phyloP scores from a whole-genome alignment of 306 rosid species.

The Vigna angularis region DNA sequence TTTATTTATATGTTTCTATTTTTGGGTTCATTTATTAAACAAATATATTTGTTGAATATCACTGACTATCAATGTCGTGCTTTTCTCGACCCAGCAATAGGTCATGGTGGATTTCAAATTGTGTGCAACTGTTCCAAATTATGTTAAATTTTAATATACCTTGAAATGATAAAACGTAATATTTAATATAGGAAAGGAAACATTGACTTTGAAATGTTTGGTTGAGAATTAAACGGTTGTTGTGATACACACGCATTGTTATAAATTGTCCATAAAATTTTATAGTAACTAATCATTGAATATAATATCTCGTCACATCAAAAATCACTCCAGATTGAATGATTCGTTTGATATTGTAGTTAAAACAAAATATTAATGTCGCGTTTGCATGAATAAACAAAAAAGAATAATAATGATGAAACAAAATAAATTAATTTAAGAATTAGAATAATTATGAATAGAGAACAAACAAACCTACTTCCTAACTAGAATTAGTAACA shows the following conservation, averaged over 20 bases:
- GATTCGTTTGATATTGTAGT: not conserved
- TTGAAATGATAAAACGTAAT: not conserved
- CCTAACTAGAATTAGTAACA: constrained; percentile 18
- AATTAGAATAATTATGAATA: not conserved
- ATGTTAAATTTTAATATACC: not conserved
- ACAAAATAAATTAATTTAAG: not conserved
- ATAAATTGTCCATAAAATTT: not conserved
- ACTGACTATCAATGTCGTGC: not conserved
- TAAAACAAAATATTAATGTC: not conserved
- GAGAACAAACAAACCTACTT: constrained; percentile 20
- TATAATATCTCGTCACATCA: not conserved
- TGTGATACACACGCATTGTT: not conserved
- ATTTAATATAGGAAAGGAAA: not conserved
- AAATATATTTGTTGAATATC: not conserved
- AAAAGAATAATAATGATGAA: not conserved
- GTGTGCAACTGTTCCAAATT: not conserved
- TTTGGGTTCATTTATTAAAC: constrained; percentile 1
- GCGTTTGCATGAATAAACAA: not conserved
- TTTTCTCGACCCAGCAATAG: not conserved
- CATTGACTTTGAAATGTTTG: not conserved
- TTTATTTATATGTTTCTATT: not conserved
- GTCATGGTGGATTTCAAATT: not conserved
- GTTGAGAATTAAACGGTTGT: not conserved
- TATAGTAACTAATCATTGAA: not conserved
- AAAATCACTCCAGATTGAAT: not conserved